phyloP scores from a whole-genome alignment of 805 yeast genomes.

The Scheffersomyces spartinae region DNA sequence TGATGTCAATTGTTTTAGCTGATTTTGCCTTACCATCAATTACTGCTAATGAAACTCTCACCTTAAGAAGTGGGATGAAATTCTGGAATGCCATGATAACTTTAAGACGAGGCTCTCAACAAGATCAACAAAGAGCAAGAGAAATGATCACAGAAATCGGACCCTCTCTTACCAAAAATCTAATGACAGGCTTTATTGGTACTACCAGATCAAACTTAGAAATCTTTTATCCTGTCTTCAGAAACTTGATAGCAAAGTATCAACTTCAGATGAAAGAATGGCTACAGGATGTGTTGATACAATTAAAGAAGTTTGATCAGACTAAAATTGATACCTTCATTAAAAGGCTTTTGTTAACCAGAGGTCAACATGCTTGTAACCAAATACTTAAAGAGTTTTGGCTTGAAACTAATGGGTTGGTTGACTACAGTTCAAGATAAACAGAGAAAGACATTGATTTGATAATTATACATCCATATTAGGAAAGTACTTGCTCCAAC shows the following conservation, averaged over 20 bases:
- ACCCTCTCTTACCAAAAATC: slow-evolving; percentile 12
- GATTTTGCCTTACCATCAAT: slow-evolving; percentile 27
- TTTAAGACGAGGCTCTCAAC: slow-evolving; percentile 33
- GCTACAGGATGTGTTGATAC: slow-evolving; percentile 15
- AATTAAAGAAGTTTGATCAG: slow-evolving; percentile 13
- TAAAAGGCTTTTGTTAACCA: slow-evolving; percentile 45
- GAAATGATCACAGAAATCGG: slow-evolving; percentile 16
- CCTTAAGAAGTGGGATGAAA: slow-evolving; percentile 37
- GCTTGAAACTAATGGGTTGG: slow-evolving; percentile 47
- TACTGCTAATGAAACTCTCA: slow-evolving; percentile 39
- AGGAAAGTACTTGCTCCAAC: slow-evolving; percentile 23
- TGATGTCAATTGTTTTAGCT: slow-evolving; percentile 12
- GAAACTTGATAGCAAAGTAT: slow-evolving; percentile 35
- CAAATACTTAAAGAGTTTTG: slow-evolving; percentile 52
- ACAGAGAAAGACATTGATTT: slow-evolving; percentile 1
- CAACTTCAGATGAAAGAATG: slow-evolving; percentile 39
- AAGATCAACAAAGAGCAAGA: slow-evolving; percentile 24
- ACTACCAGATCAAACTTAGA: slow-evolving; percentile 52
- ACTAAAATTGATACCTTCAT: slow-evolving; percentile 33
- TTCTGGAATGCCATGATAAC: slow-evolving; percentile 45
- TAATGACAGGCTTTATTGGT: slow-evolving; percentile 23
- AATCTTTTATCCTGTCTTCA: slow-evolving; percentile 39
- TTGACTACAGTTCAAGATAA: slow-evolving; percentile 20
- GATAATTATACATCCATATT: slow-evolving; percentile 2
- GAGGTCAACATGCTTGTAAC: slow-evolving; percentile 55